A percentile compares a stretch with the other conserved stretches of the same genome.
phyloP scores from a whole-genome alignment of 2,329 filamentous ascomycete species.

The Trichophyton mentagrophytes region DNA sequence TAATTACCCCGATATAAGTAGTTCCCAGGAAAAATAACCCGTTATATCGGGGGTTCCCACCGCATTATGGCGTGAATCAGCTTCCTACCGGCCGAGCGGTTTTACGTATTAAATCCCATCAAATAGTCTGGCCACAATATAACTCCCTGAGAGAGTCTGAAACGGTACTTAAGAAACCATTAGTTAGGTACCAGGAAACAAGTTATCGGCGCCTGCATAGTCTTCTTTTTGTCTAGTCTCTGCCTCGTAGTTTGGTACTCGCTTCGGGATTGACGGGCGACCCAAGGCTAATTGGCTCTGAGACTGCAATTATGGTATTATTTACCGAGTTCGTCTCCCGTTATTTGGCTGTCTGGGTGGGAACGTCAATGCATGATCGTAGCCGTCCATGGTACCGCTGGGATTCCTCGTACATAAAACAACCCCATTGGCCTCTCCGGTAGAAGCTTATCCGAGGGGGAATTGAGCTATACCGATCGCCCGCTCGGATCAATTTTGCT shows the following conservation, averaged over 20 bases:
- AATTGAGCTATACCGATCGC: background rate
- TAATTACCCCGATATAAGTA: background rate
- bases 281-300: background rate
- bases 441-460: background rate
- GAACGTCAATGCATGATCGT: background rate
- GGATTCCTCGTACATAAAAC: background rate
- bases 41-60: background rate
- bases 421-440: conserved; percentile 1
- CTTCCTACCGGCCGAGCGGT: background rate
- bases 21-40: background rate
- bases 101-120: background rate
- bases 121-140: background rate
- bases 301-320: background rate
- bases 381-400: background rate
- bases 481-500: background rate
- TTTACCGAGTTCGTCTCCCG: background rate
- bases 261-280: background rate
- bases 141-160: background rate
- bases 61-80: background rate
- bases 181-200: background rate
- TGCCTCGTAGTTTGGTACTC: background rate
- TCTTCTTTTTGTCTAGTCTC: background rate
- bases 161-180: background rate
- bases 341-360: background rate
- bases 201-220: background rate